Evolutionary conservation across 306 rosid genomes (phyloP).

Genomic region (Trifolium pratense): DNA sequence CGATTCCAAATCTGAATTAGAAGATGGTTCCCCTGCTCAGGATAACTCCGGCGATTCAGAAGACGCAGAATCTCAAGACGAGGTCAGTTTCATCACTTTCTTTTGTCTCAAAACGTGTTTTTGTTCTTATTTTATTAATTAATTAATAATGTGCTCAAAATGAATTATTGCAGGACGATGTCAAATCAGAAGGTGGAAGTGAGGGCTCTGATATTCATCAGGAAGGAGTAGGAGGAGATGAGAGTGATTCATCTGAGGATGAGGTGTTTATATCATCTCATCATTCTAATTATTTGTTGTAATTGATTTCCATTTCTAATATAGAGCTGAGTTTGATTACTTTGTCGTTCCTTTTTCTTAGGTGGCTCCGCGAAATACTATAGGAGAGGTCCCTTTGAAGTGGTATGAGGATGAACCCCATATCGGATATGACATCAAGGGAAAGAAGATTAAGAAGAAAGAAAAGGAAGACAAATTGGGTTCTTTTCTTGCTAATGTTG

Average conservation of each 20-base stretch:
- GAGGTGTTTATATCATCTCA: slow-evolving; percentile 59
- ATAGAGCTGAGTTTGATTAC: slow-evolving; percentile 2
- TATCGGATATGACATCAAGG: slow-evolving; percentile 85
- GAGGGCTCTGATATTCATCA: slow-evolving; percentile 54
- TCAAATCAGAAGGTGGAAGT: slow-evolving; percentile 41
- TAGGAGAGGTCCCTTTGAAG: slow-evolving; percentile 84
- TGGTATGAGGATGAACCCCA: slow-evolving; percentile 90
- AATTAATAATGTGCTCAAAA: slow-evolving; percentile 25
- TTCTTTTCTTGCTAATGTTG: slow-evolving; percentile 77
- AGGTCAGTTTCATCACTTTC: neutral
- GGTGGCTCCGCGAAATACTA: slow-evolving; percentile 87
- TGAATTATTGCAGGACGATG: slow-evolving; percentile 55
- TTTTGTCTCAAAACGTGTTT: too few relatives aligned
- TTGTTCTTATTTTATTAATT: too few relatives aligned
- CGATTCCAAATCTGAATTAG: neutral
- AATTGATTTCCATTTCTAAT: slow-evolving; percentile 6
- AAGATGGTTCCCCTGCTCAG: neutral
- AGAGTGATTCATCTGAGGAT: slow-evolving; percentile 98
- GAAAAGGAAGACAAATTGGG: slow-evolving; percentile 76
- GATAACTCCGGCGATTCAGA: neutral
- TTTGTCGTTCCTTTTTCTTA: slow-evolving; percentile 33
- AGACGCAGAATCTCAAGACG: neutral
- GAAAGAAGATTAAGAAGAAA: slow-evolving; percentile 82
- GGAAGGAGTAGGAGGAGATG: slow-evolving; percentile 42
- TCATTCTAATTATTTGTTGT: neutral